Conservation (phyloP, 1,284 basidiomycete species). For the Rhodotorula sp. region DNA sequence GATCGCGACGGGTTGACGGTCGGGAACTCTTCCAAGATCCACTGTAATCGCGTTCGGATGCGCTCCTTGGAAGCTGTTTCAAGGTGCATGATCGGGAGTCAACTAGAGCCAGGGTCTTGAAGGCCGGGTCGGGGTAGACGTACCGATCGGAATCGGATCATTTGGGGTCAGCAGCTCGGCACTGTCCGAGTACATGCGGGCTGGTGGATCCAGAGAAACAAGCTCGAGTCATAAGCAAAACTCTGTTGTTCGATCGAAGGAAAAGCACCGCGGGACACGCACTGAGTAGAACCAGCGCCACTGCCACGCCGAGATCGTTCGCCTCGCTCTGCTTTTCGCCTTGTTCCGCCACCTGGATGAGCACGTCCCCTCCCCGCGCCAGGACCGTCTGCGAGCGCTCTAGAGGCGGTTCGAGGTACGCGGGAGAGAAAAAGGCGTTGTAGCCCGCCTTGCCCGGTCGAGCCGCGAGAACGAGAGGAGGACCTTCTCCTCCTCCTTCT, state of each 20-base stretch:
- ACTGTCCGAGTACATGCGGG: conserved; percentile 19
- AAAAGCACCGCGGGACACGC: background rate
- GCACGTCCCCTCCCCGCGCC: background rate
- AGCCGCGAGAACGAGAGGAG: background rate
- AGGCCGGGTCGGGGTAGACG: background rate
- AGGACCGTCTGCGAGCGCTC: background rate
- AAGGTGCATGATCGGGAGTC: background rate
- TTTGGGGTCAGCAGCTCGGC: background rate
- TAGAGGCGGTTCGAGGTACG: conserved; percentile 3
- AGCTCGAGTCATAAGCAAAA: background rate
- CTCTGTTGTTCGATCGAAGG: background rate
- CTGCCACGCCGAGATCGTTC: conserved; percentile 35
- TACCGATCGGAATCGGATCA: background rate
- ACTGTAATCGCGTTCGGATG: conserved; percentile 38
- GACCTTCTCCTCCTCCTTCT: background rate
- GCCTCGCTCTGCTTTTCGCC: conserved; percentile 26
- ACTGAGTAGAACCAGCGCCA: conserved; percentile 32
- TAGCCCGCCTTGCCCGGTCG: conserved; percentile 33
- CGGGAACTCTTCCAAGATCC: conserved; percentile 39
- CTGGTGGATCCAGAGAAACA: background rate
- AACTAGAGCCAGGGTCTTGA: background rate
- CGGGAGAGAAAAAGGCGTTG: conserved; percentile 22
- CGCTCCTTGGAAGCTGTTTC: conserved; percentile 31
- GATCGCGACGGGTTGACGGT: conserved; percentile 41
- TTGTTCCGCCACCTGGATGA: conserved; percentile 2